phyloP scores from a whole-genome alignment of 306 rosid genomes.

The Cicer pinnatifidum region DNA sequence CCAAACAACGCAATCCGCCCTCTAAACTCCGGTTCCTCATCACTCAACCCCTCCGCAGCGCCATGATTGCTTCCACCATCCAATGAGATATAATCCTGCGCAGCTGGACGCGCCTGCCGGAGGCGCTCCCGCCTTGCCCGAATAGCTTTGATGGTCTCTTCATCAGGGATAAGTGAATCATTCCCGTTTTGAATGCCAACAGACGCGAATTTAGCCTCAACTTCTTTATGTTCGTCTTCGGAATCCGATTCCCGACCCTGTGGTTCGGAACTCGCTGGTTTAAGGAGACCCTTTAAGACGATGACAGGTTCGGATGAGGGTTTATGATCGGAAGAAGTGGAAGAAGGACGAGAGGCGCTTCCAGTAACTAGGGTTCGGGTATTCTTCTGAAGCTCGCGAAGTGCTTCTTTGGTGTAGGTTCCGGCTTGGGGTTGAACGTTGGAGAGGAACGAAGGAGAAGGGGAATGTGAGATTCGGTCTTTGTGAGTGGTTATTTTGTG shows the following conservation, averaged over 20 bases:
- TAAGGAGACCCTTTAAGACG: slow-evolving; percentile 71
- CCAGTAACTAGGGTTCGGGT: slow-evolving; percentile 76
- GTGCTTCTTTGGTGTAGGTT: slow-evolving; percentile 83
- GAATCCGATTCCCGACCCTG: slow-evolving; percentile 49
- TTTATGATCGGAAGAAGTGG: slow-evolving; percentile 61
- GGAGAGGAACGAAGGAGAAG: slow-evolving; percentile 58
- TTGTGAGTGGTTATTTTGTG: slow-evolving; percentile 68
- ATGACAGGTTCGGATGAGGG: slow-evolving; percentile 74
- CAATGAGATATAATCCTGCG: slow-evolving; percentile 76
- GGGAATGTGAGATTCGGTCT: slow-evolving; percentile 66
- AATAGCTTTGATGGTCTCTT: slow-evolving; percentile 72
- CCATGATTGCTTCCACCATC: slow-evolving; percentile 92
- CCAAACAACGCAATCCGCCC: slow-evolving; percentile 84
- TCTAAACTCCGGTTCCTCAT: slow-evolving; percentile 83
- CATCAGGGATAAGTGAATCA: slow-evolving; percentile 64
- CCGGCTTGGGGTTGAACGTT: slow-evolving; percentile 96
- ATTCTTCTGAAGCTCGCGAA: slow-evolving; percentile 91
- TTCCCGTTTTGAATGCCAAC: slow-evolving; percentile 59
- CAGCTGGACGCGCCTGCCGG: slow-evolving; percentile 71
- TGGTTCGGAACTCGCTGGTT: slow-evolving; percentile 52
- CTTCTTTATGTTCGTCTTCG: slow-evolving; percentile 52
- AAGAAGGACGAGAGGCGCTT: slow-evolving; percentile 44
- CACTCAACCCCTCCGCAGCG: slow-evolving; percentile 86
- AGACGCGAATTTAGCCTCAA: slow-evolving; percentile 59
- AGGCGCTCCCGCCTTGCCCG: slow-evolving; percentile 79